Base-by-base conservation (phyloP, 148 eudicot species). In the Rhododendron ferrugineum region DNA sequence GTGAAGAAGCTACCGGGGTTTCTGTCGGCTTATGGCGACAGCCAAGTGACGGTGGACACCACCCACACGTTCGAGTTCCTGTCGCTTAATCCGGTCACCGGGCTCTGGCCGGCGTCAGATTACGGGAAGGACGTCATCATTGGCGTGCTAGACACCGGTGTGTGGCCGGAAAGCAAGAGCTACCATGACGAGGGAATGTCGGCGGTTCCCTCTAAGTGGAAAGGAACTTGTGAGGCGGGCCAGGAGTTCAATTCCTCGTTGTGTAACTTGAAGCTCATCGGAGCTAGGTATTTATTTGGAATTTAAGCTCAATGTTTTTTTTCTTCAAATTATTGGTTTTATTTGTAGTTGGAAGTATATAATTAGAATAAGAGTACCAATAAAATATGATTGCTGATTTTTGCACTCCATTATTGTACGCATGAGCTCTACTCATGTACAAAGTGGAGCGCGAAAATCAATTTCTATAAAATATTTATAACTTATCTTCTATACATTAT, bases 91-190 rank as follows among this genome's bases (percentile, higher is more conserved):
- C 73, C 92, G 9, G 15, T 14, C 1, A 58, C 85, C 0, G 96
- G 94, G 28, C 70, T 90, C 22, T 92, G 94, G 96, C 93, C 93
- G 0, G 94, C 89, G 58, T 89, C 94, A 0, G 60, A 88, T 26
- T 92, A 80, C 70, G 94, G 94, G 46, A 80, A 86, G 2, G 93
- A 90, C 2, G 87, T 93, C 36, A 89, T 93, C 3, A 73, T 93
- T 16, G 95, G 94, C 8, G 91, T 94, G 72, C 82, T 92, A 3
- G 95, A 94, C 89, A 86, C 91, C 3, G 94, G 96, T 5, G 88
- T 92, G 0, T 92, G 95, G 94, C 96, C 96, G 1, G 96, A 94
- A 88, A 91, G 92, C 32, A 72, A 5, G 64, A 94, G 94, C 88
- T 94, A 88, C 79, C 82, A 75, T 0, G 96, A 94, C 20, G 79